Evolutionary conservation across 495 filamentous ascomycete species (phyloP).

Genomic region (Pseudoneurospora amorphoporcata): DNA sequence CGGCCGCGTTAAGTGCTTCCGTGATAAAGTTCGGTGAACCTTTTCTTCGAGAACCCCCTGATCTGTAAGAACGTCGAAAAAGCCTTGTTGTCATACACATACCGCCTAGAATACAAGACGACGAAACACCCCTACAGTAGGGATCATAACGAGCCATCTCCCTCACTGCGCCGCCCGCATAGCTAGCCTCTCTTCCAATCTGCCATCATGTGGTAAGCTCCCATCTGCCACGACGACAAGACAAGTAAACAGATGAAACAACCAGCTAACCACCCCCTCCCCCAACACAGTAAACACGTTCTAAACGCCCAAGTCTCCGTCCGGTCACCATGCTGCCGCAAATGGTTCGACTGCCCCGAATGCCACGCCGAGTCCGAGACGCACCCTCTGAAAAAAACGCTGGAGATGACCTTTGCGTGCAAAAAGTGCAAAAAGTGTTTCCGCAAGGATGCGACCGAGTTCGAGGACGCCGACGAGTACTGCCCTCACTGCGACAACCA

Average conservation of each 20-base stretch:
- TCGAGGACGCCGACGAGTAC: slow-evolving; percentile 97
- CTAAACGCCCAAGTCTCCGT: slow-evolving; percentile 97
- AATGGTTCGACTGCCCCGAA: slow-evolving; percentile 98
- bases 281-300: slow-evolving; percentile 65
- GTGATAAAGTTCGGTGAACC: background rate
- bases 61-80: background rate
- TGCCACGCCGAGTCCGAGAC: slow-evolving; percentile 77
- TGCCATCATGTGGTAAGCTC: background rate
- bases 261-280: slow-evolving; percentile 1
- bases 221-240: background rate
- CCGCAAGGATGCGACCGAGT: slow-evolving; percentile 81
- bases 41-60: background rate
- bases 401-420: slow-evolving; percentile 91
- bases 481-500: slow-evolving; percentile 99
- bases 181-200: background rate
- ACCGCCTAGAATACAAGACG: background rate
- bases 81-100: background rate
- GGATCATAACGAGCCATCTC: background rate
- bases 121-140: background rate
- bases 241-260: background rate
- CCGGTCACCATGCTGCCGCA: slow-evolving; percentile 86
- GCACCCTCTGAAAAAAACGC: slow-evolving; percentile 62
- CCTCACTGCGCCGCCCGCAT: background rate
- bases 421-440: slow-evolving; percentile 99
- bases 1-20: background rate